Conservation (phyloP, 345 rosid species). For the Euphorbia peplus region DNA sequence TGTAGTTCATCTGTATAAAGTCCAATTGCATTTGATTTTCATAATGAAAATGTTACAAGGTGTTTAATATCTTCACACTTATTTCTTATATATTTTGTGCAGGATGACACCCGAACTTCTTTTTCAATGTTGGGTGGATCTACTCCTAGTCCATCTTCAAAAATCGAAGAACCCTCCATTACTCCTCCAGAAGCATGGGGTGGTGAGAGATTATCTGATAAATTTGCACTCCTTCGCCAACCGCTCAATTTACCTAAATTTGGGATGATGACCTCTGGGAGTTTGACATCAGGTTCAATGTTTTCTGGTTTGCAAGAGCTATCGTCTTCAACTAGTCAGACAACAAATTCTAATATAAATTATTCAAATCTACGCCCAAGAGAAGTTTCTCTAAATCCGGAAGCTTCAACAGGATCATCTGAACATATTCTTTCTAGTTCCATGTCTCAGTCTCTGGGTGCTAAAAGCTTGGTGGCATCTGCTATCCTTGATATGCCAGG, state of each 20-base stretch:
- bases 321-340: constrained; percentile 50
- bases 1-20: background rate
- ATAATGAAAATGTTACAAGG: background rate
- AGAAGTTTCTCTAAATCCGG: constrained; percentile 51
- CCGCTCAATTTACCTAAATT: constrained; percentile 53
- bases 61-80: background rate
- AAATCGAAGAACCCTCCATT: constrained; percentile 67
- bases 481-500: constrained; percentile 50
- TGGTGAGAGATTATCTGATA: constrained; percentile 81
- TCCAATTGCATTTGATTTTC: background rate
- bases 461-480: constrained; percentile 44
- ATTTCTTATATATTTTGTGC: constrained; percentile 20
- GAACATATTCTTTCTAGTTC: constrained; percentile 59
- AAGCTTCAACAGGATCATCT: constrained; percentile 45
- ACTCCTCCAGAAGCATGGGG: constrained; percentile 99
- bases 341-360: constrained; percentile 37
- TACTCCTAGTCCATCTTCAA: constrained; percentile 62
- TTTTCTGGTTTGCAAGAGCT: constrained; percentile 66
- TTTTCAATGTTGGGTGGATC: constrained; percentile 40
- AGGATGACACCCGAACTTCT: constrained; percentile 63
- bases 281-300: constrained; percentile 57
- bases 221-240: constrained; percentile 48
- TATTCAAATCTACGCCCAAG: constrained; percentile 45
- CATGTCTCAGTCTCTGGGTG: constrained; percentile 36
- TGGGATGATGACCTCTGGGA: constrained; percentile 47